Base-by-base conservation (phyloP, 1,139 yeast genomes). In the Torulaspora globosa region DNA sequence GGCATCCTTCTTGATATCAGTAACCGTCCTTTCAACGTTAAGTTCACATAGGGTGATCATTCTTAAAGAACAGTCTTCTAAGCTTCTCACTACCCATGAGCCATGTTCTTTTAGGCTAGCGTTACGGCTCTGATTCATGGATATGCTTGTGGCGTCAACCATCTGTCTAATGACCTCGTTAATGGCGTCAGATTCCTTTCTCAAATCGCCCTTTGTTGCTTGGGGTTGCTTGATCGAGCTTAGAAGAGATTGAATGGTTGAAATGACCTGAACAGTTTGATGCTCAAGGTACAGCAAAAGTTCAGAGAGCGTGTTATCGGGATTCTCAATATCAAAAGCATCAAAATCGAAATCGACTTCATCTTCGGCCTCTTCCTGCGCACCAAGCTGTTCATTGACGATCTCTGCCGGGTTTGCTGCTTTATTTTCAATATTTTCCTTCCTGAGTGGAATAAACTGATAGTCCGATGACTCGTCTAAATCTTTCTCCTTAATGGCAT, bases 211-310 rank as follows among this genome's bases (percentile, higher is more conserved):
- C 56, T 84, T 79, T 0, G 87, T 84, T 2, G 88, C 82, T 56
- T 84, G 82, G 11, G 88, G 87, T 56, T 80, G 79, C 67, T 84
- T 83, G 56, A 85, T 84, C 1, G 90, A 81, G 3, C 81, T 77
- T 51, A 92, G 74, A 51, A 92, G 73, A 18, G 85, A 78, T 62
- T 90, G 97, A 56, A 90, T 90, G 0, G 96, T 85, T 24, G 89
- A 79, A 47, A 92, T 92, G 1, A 92, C 97, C 58, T 85, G 86
- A 28, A 86, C 92, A 0, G 97, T 90, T 69, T 90, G 96, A 66
- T 88, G 95, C 64, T 92, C 98, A 60, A 92, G 74, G 65, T 88
- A 92, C 39, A 83, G 75, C 57, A 89, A 78, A 47, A 92, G 80
- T 60, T 89, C 95, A 4, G 88, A 80, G 51, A 90, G 75, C 0